A percentile compares a stretch with the other conserved stretches of the same genome.
Evolutionary conservation across 352 stramenopile genomes (phyloP).

Genomic region (Phytopythium vexans): DNA sequence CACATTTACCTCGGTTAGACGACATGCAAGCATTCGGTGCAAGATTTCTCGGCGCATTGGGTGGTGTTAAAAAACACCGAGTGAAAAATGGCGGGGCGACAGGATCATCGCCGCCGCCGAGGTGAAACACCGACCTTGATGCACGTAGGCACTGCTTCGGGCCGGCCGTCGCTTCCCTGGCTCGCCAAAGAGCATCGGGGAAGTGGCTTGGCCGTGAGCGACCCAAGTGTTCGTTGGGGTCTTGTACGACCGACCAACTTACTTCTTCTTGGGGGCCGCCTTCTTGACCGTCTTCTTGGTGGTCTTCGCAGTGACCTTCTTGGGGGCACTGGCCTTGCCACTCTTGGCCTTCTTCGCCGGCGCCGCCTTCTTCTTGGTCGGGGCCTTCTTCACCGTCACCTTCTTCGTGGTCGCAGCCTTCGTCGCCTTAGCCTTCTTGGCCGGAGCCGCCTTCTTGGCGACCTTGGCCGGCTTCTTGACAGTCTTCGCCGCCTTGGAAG

Average conservation of each 20-base stretch:
- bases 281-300: conserved; percentile 27
- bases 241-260: conserved; percentile 6
- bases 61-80: conserved; percentile 92
- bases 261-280: conserved; percentile 46
- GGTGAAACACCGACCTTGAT: conserved; percentile 33
- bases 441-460: conserved; percentile 38
- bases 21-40: too few species aligned
- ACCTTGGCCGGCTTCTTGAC: conserved; percentile 54
- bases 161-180: not conserved
- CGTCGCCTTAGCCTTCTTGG: conserved; percentile 43
- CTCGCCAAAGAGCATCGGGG: conserved; percentile 1
- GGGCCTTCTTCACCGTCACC: conserved; percentile 54
- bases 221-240: not conserved
- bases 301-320: conserved; percentile 45
- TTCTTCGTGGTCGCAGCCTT: conserved; percentile 47
- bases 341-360: conserved; percentile 37
- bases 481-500: conserved; percentile 31
- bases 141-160: conserved; percentile 4
- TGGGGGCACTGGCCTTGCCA: conserved; percentile 32
- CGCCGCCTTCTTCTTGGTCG: conserved; percentile 56
- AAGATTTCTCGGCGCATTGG: conserved; percentile 41
- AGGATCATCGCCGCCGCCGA: conserved; percentile 6
- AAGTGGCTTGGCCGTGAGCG: not conserved
- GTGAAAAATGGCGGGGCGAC: conserved; percentile 16
- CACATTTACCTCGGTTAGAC: too few species aligned